Evolutionary conservation across 2,329 filamentous ascomycete species (phyloP).

Genomic region (Onygenales sp.): DNA sequence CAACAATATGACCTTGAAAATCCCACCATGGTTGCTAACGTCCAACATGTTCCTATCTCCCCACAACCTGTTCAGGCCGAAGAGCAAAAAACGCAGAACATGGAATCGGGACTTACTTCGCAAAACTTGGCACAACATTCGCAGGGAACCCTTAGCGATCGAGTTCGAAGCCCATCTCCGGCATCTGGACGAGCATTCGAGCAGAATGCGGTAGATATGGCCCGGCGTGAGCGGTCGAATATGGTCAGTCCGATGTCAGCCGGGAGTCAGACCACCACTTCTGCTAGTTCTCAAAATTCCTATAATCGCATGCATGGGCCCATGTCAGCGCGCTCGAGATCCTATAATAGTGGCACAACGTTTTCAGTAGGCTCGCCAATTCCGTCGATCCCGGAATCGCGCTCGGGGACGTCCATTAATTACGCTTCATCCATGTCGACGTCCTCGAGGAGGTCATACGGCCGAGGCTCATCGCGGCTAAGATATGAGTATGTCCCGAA

Average conservation of each 20-base stretch:
- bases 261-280: constrained; percentile 53
- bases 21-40: constrained; percentile 71
- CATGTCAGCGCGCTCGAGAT: constrained; percentile 23
- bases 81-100: constrained; percentile 32
- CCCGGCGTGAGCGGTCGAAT: constrained; percentile 53
- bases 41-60: constrained; percentile 72
- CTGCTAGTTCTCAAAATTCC: constrained; percentile 43
- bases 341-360: constrained; percentile 35
- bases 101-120: constrained; percentile 4
- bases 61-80: constrained; percentile 70
- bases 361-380: constrained; percentile 34
- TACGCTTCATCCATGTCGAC: constrained; percentile 39
- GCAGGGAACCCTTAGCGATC: constrained; percentile 47
- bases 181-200: constrained; percentile 68
- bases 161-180: constrained; percentile 52
- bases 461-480: constrained; percentile 53
- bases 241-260: constrained; percentile 59
- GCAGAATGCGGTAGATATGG: constrained; percentile 53
- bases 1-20: constrained; percentile 94
- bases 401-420: constrained; percentile 33
- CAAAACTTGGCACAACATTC: constrained; percentile 14
- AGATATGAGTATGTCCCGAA: constrained; percentile 72
- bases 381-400: constrained; percentile 21
- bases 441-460: constrained; percentile 32
- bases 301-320: constrained; percentile 31